These are phyloP conservation scores for Lepidium campestre DNA, from an alignment of 441 rosid genomes.

Conservation along the genomic window DNA sequence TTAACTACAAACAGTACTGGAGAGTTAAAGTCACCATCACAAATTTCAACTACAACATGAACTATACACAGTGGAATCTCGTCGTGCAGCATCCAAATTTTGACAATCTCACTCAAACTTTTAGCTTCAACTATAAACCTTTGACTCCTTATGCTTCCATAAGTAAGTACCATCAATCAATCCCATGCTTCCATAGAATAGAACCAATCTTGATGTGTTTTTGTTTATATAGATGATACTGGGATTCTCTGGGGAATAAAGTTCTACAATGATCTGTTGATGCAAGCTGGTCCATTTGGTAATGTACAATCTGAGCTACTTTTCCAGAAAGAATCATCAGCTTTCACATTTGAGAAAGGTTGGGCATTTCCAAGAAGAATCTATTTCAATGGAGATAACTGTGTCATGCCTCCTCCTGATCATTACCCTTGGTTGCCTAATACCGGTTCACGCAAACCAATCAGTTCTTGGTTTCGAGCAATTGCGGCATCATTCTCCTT, in stretches of 20 bases:
- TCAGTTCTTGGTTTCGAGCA: conserved; percentile 4
- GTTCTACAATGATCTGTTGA: conserved; percentile 64
- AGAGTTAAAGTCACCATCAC: conserved; percentile 82
- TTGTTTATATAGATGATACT: conserved; percentile 52
- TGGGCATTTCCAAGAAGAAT: conserved; percentile 83
- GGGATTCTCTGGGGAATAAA: conserved; percentile 70
- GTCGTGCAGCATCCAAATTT: conserved; percentile 93
- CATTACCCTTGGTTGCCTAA: conserved; percentile 60
- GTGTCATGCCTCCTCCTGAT: conserved; percentile 70
- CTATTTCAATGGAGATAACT: conserved; percentile 74
- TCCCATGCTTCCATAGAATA: conserved; percentile 1
- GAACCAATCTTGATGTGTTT: neutral
- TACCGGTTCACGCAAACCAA: conserved; percentile 29
- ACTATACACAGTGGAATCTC: conserved; percentile 84
- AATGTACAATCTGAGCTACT: conserved; percentile 78
- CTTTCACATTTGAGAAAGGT: conserved; percentile 65
- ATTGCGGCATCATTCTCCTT: conserved; percentile 25
- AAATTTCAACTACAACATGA: conserved; percentile 79
- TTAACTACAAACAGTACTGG: conserved; percentile 80
- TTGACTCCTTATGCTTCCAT: conserved; percentile 69
- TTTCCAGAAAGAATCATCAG: conserved; percentile 56
- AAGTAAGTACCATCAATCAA: conserved; percentile 41
- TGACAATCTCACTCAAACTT: conserved; percentile 75
- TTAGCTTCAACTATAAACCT: conserved; percentile 88
- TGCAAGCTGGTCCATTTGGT: conserved; percentile 72